Evolutionary conservation across 257 asterid species (phyloP).

Genomic region (Parsonsia alboflavescens): DNA sequence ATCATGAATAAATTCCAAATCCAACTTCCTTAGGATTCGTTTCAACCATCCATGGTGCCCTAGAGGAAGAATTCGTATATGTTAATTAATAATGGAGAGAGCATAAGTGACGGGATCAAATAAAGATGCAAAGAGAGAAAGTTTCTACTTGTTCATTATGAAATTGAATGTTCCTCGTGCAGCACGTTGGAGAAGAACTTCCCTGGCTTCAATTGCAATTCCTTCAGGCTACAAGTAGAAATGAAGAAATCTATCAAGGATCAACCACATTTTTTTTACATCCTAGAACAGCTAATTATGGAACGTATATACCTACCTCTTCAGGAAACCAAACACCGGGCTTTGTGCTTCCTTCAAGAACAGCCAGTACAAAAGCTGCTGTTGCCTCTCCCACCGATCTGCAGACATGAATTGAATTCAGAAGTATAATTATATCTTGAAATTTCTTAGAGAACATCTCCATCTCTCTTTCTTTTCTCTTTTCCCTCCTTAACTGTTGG

Average conservation of each 20-base stretch:
- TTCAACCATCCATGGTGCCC: conserved; percentile 99
- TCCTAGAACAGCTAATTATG: neutral
- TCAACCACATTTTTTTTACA: neutral
- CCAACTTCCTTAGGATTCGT: conserved; percentile 84
- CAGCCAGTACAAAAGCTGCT: conserved; percentile 75
- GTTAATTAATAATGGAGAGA: neutral
- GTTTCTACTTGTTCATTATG: conserved; percentile 35
- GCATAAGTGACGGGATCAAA: neutral
- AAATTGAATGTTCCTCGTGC: conserved; percentile 79
- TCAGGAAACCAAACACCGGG: conserved; percentile 98
- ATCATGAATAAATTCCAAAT: conserved; percentile 55
- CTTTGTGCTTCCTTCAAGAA: conserved; percentile 86
- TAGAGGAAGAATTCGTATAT: conserved; percentile 16
- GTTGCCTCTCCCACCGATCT: conserved; percentile 87
- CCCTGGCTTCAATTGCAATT: conserved; percentile 79
- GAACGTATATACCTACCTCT: conserved; percentile 45
- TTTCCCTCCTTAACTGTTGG: neutral
- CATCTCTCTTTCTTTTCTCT: neutral
- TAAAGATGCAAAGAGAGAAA: neutral
- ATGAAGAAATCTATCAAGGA: neutral
- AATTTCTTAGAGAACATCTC: neutral
- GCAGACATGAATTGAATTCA: conserved; percentile 15
- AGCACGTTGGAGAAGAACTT: conserved; percentile 69
- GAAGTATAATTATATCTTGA: neutral
- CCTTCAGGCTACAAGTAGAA: conserved; percentile 61